Conservation (phyloP, 202 grass and related monocot genomes). For the Setaria viridis region DNA sequence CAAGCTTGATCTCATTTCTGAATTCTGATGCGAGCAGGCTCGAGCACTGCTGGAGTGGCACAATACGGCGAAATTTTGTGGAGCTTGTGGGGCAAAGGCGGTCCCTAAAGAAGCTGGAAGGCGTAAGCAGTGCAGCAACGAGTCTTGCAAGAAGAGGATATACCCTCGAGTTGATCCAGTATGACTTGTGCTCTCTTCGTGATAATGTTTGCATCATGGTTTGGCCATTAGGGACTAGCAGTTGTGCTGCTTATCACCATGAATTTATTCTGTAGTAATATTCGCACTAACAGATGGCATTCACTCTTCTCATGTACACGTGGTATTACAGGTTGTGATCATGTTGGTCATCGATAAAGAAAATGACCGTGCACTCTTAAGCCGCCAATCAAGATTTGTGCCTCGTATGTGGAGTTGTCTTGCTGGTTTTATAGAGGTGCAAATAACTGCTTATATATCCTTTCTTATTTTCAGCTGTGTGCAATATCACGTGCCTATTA, state of each 20-base stretch:
- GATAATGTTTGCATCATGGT: not conserved
- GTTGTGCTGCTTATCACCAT: not conserved
- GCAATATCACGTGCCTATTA: not conserved
- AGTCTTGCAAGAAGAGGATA: slow-evolving; percentile 88
- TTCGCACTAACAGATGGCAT: not conserved
- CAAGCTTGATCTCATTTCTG: slow-evolving; percentile 15
- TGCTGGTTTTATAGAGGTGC: slow-evolving; percentile 96
- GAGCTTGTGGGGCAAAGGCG: slow-evolving; percentile 75
- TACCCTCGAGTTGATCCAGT: slow-evolving; percentile 94
- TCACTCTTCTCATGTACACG: not conserved
- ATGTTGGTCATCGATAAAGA: slow-evolving; percentile 96
- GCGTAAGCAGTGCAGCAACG: slow-evolving; percentile 83
- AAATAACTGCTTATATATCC: not conserved
- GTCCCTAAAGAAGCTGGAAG: slow-evolving; percentile 76
- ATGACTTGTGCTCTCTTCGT: slow-evolving; percentile 35
- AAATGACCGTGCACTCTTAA: slow-evolving; percentile 82
- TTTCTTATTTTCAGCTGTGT: not conserved
- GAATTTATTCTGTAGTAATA: not conserved
- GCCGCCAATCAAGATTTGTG: slow-evolving; percentile 83
- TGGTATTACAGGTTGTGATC: slow-evolving; percentile 82
- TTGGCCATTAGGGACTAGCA: not conserved
- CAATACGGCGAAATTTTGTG: slow-evolving; percentile 71
- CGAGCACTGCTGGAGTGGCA: slow-evolving; percentile 91
- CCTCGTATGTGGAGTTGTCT: slow-evolving; percentile 99
- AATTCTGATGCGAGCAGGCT: slow-evolving; percentile 52